A percentile compares a stretch with the other conserved stretches of the same genome.
Evolutionary conservation across 495 filamentous ascomycete species (phyloP).

Genomic region (Physcia stellaris): DNA sequence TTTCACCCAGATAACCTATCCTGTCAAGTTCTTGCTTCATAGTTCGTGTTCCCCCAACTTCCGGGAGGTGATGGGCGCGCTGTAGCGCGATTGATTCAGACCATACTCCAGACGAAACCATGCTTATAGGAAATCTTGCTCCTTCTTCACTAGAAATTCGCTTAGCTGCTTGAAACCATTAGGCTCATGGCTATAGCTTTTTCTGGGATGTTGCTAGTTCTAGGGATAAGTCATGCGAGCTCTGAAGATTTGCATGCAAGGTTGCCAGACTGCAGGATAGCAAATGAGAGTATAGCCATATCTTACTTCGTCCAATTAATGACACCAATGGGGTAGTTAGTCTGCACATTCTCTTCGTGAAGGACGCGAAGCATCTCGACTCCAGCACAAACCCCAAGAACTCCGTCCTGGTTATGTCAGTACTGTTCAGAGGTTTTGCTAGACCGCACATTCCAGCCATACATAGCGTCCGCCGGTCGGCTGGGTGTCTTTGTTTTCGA

Average conservation of each 20-base stretch:
- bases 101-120: slow-evolving; percentile 69
- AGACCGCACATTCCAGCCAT: not conserved
- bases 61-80: slow-evolving; percentile 44
- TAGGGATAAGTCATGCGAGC: too few relatives aligned
- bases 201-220: too few relatives aligned
- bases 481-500: slow-evolving; percentile 38
- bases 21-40: slow-evolving; percentile 56
- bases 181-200: too few relatives aligned
- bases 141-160: slow-evolving; percentile 47
- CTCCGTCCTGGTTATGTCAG: slow-evolving; percentile 54
- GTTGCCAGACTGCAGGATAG: not conserved
- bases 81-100: slow-evolving; percentile 49
- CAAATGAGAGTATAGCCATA: not conserved
- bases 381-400: slow-evolving; percentile 58
- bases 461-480: slow-evolving; percentile 57
- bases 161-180: not conserved
- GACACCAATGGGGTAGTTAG: slow-evolving; percentile 55
- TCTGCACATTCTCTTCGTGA: slow-evolving; percentile 54
- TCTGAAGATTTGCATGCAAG: slow-evolving; percentile 9
- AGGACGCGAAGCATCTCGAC: slow-evolving; percentile 58
- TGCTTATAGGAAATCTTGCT: slow-evolving; percentile 65
- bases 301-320: slow-evolving; percentile 68
- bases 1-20: slow-evolving; percentile 53
- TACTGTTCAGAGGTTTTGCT: not conserved
- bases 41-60: slow-evolving; percentile 42